A percentile compares a stretch with the other conserved stretches of the same genome.
These are phyloP conservation scores for Nymphaea thermarum DNA, from an alignment of 164 flowering plant genomes.

Conservation along the genomic window DNA sequence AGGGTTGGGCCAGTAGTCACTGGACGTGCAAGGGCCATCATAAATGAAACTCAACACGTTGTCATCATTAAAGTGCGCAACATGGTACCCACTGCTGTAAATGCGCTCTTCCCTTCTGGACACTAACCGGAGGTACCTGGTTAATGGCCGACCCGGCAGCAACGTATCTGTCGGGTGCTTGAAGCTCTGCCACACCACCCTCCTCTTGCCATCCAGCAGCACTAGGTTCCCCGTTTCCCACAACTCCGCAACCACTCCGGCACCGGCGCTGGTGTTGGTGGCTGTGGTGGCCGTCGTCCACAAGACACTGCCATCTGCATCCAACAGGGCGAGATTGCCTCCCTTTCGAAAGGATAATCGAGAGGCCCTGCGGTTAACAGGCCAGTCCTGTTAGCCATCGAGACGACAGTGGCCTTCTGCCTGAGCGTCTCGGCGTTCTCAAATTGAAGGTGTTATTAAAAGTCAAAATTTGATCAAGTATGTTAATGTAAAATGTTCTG, in stretches of 20 bases:
- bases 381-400: conserved; percentile 18
- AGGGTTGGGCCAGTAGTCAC: conserved; percentile 12
- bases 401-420: neutral
- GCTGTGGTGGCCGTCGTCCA: conserved; percentile 8
- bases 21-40: conserved; percentile 4
- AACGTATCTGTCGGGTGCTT: too few species aligned
- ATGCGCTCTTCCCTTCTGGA: conserved; percentile 10
- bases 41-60: conserved; percentile 20
- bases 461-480: too few species aligned
- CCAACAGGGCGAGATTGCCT: conserved; percentile 7
- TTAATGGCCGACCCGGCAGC: too few species aligned
- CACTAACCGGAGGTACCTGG: conserved; percentile 5
- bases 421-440: neutral
- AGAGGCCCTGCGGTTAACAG: conserved; percentile 10
- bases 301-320: conserved; percentile 4
- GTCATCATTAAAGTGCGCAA: conserved; percentile 18
- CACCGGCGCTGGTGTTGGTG: neutral
- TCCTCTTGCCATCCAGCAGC: too few species aligned
- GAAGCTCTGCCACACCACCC: too few species aligned
- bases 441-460: too few species aligned
- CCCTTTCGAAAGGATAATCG: conserved; percentile 1
- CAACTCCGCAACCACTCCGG: too few species aligned
- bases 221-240: too few species aligned
- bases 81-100: conserved; percentile 21
- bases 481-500: too few species aligned